Evolutionary conservation across 2,329 filamentous ascomycete genomes (phyloP).

Genomic region (Sclerotinia sclerotiorum): DNA sequence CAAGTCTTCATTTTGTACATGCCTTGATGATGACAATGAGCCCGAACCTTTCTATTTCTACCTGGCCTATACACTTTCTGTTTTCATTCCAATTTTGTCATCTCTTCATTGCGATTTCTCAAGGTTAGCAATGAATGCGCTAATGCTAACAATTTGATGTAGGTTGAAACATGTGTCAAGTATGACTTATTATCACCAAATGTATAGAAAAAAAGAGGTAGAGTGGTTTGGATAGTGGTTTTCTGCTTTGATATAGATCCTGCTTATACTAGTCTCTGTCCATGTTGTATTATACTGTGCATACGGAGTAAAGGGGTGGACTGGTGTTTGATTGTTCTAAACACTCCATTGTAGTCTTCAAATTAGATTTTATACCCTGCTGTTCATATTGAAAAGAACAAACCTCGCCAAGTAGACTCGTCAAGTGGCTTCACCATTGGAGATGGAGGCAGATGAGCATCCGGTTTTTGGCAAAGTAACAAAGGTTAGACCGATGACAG

Average conservation of each 20-base stretch:
- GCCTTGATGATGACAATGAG: background rate
- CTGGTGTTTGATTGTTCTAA: background rate
- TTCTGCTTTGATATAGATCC: background rate
- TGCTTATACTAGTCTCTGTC: background rate
- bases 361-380: background rate
- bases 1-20: background rate
- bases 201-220: constrained; percentile 19
- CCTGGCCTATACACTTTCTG: background rate
- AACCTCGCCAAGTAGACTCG: background rate
- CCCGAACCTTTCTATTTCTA: background rate
- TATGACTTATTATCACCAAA: constrained; percentile 29
- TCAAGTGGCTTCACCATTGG: background rate
- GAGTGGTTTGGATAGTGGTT: constrained; percentile 1
- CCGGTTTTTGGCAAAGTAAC: background rate
- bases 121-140: background rate
- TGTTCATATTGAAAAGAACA: background rate
- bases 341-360: background rate
- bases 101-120: background rate
- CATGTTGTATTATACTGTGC: constrained; percentile 1
- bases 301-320: constrained; percentile 3
- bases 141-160: background rate
- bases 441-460: background rate
- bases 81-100: background rate
- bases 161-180: constrained; percentile 29
- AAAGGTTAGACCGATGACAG: background rate